phyloP scores from a whole-genome alignment of 2,329 filamentous ascomycete species.

The Dactylellina leptospora region DNA sequence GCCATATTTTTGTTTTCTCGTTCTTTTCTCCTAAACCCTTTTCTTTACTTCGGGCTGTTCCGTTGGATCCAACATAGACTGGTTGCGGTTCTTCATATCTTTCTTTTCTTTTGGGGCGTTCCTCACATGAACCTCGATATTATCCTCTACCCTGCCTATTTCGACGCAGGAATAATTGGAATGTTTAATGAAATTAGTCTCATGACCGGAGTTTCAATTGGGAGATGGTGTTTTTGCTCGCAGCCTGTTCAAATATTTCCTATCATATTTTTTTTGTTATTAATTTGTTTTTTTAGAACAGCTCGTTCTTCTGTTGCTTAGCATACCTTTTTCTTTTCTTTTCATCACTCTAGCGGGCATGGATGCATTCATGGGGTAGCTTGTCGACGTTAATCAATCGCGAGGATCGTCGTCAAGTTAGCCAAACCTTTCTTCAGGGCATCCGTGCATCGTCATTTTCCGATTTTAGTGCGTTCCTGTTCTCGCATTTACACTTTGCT shows the following conservation, averaged over 20 bases:
- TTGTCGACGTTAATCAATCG: slow-evolving; percentile 53
- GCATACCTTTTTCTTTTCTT: slow-evolving; percentile 26
- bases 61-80: slow-evolving; percentile 48
- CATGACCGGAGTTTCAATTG: slow-evolving; percentile 54
- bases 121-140: slow-evolving; percentile 52
- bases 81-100: slow-evolving; percentile 39
- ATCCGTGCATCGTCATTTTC: slow-evolving; percentile 54
- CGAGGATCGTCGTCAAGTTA: slow-evolving; percentile 53
- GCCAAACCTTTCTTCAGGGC: slow-evolving; percentile 43
- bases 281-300: slow-evolving; percentile 51
- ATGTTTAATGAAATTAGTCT: slow-evolving; percentile 54
- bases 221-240: slow-evolving; percentile 51
- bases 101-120: slow-evolving; percentile 50
- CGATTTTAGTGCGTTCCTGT: slow-evolving; percentile 47
- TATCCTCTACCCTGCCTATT: slow-evolving; percentile 52
- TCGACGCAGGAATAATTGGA: slow-evolving; percentile 53
- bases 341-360: slow-evolving; percentile 38
- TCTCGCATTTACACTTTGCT: slow-evolving; percentile 52
- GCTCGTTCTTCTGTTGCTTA: slow-evolving; percentile 25
- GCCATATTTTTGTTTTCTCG: slow-evolving; percentile 21
- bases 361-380: slow-evolving; percentile 50
- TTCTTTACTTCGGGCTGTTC: slow-evolving; percentile 42
- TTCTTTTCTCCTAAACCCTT: background rate
- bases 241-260: slow-evolving; percentile 39
- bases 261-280: slow-evolving; percentile 14